Conservation (phyloP, 495 filamentous ascomycete genomes). For the Penicillium waksmanii region DNA sequence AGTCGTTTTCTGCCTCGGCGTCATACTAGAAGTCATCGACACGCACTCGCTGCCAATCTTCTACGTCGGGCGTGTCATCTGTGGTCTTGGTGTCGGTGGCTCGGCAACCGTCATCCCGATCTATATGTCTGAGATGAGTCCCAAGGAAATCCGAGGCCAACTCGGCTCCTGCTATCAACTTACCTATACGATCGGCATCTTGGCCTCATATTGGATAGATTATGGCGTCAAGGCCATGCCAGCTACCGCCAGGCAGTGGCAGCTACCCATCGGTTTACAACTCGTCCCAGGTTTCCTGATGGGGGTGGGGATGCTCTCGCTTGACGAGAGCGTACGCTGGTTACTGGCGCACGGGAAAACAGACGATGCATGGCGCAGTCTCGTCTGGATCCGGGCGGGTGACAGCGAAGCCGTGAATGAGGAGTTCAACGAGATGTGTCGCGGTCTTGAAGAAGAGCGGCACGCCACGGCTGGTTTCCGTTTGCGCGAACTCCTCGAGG, state of each 20-base stretch:
- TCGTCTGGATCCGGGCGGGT: constrained; percentile 55
- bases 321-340: constrained; percentile 58
- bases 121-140: constrained; percentile 60
- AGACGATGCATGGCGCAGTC: constrained; percentile 47
- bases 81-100: constrained; percentile 60
- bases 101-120: constrained; percentile 62
- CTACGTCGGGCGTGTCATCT: constrained; percentile 54
- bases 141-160: constrained; percentile 55
- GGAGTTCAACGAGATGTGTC: constrained; percentile 52
- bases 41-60: constrained; percentile 45
- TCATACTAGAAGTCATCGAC: constrained; percentile 49
- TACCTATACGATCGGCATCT: constrained; percentile 56
- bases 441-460: constrained; percentile 47
- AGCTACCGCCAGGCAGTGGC: constrained; percentile 56
- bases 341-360: constrained; percentile 47
- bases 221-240: constrained; percentile 60
- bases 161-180: constrained; percentile 58
- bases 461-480: constrained; percentile 46
- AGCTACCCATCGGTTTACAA: constrained; percentile 57
- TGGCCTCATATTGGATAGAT: constrained; percentile 58
- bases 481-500: constrained; percentile 43
- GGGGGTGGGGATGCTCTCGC: constrained; percentile 51
- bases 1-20: constrained; percentile 50
- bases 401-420: constrained; percentile 35
- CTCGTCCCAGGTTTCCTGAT: constrained; percentile 54